These are phyloP conservation scores for Phytopythium sindhum DNA, from an alignment of 352 stramenopile species.

Conservation along the genomic window DNA sequence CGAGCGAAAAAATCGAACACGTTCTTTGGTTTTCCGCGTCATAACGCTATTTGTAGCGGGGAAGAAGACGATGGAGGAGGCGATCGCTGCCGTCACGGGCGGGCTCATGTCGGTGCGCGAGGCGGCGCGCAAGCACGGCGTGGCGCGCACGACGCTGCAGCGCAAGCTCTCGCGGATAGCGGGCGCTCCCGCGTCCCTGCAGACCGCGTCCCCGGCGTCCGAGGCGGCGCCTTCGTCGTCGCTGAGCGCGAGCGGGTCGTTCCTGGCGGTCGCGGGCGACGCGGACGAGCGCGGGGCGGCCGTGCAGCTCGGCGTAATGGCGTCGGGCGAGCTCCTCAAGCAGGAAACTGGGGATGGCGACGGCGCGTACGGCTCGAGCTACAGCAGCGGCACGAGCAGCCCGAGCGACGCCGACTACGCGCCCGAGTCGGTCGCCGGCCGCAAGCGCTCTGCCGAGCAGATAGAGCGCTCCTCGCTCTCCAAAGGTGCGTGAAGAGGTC, in stretches of 20 bases:
- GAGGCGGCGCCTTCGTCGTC: not conserved
- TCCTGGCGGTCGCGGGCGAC: not conserved
- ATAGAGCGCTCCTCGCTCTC: conserved; percentile 19
- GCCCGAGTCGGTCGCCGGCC: conserved; percentile 12
- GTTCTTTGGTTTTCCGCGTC: not conserved
- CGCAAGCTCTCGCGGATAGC: conserved; percentile 41
- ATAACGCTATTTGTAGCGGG: not conserved
- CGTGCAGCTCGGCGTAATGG: conserved; percentile 2
- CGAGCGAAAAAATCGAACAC: not conserved
- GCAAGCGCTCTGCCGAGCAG: conserved; percentile 47
- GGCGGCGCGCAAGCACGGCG: conserved; percentile 61
- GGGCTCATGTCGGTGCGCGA: conserved; percentile 68
- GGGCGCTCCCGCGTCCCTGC: not conserved
- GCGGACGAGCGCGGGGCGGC: conserved; percentile 6
- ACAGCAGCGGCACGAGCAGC: conserved; percentile 9
- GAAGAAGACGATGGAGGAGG: conserved; percentile 47
- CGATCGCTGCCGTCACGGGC: conserved; percentile 53
- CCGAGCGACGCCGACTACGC: conserved; percentile 18
- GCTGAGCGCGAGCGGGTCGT: not conserved
- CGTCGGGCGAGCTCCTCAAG: conserved; percentile 8
- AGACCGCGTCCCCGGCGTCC: not conserved
- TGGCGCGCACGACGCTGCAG: conserved; percentile 76
- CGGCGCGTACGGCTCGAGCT: not conserved
- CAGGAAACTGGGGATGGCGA: conserved; percentile 7
- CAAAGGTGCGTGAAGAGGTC: conserved; percentile 18